phyloP scores from a whole-genome alignment of 75 land plant genomes.

The Pinus tabuliformis region DNA sequence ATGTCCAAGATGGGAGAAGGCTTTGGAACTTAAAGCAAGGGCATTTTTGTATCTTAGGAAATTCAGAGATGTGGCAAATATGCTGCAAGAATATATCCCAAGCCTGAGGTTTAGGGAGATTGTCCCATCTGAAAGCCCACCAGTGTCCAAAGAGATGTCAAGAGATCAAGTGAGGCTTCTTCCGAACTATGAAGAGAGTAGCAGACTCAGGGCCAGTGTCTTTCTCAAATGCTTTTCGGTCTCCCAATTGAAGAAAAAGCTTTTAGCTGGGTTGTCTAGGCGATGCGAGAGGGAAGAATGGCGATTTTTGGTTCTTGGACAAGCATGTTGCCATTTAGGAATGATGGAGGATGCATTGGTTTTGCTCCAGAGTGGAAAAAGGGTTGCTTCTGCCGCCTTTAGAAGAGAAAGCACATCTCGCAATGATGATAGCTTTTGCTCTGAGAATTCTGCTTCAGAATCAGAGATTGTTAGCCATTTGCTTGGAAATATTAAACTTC shows the following conservation, averaged over 20 bases:
- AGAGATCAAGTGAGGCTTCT: constrained; percentile 51
- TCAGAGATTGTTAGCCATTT: constrained; percentile 39
- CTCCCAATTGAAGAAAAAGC: constrained; percentile 56
- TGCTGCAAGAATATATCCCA: constrained; percentile 77
- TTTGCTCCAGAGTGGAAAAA: constrained; percentile 74
- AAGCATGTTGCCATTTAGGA: constrained; percentile 78
- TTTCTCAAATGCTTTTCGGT: constrained; percentile 69
- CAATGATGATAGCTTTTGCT: constrained; percentile 45
- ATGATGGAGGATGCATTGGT: constrained; percentile 83
- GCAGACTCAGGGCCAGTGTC: neutral
- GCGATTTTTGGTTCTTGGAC: constrained; percentile 63
- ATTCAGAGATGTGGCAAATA: constrained; percentile 73
- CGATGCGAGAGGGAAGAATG: constrained; percentile 55
- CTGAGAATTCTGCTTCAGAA: constrained; percentile 21
- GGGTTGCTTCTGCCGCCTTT: constrained; percentile 60
- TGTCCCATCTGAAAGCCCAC: constrained; percentile 2
- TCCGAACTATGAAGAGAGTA: neutral
- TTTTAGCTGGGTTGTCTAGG: constrained; percentile 40
- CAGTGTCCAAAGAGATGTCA: constrained; percentile 15
- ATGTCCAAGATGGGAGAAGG: constrained; percentile 53
- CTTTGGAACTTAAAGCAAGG: constrained; percentile 72
- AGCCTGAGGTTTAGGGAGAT: constrained; percentile 29
- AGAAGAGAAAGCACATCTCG: constrained; percentile 50
- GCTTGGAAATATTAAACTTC: constrained; percentile 67
- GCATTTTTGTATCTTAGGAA: constrained; percentile 51